Evolutionary conservation across 164 flowering plant species (phyloP).

Genomic region (Aristolochia californica): DNA sequence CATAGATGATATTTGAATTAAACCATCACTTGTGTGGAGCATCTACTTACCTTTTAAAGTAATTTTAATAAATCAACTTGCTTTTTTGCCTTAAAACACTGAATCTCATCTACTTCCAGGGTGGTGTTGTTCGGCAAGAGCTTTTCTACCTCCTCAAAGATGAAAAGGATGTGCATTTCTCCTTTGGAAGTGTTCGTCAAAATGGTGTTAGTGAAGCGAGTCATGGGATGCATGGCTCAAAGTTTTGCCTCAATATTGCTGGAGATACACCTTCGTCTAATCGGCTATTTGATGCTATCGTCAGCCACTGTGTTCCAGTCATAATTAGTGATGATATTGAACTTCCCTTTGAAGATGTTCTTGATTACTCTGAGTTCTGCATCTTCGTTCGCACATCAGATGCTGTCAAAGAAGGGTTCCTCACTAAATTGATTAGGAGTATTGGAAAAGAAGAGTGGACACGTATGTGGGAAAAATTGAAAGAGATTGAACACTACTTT

Average conservation of each 20-base stretch:
- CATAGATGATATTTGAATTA: no score
- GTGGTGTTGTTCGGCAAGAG: constrained; percentile 69
- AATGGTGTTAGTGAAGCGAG: constrained; percentile 47
- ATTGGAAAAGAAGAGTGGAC: constrained; percentile 65
- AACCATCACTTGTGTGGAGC: no score
- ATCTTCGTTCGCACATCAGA: constrained; percentile 62
- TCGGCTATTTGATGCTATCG: constrained; percentile 82
- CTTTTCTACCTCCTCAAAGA: constrained; percentile 59
- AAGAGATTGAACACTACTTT: constrained; percentile 41
- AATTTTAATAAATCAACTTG: no score
- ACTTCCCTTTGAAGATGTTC: constrained; percentile 82
- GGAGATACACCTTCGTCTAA: constrained; percentile 94
- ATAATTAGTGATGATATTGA: constrained; percentile 82
- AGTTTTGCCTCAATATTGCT: constrained; percentile 85
- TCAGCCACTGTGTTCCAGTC: constrained; percentile 86
- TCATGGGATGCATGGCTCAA: constrained; percentile 70
- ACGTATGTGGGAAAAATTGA: constrained; percentile 49
- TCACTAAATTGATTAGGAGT: constrained; percentile 43
- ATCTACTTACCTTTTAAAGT: no score
- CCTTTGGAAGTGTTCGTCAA: constrained; percentile 55
- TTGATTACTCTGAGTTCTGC: constrained; percentile 76
- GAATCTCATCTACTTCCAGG: constrained; percentile 25
- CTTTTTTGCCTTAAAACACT: no score
- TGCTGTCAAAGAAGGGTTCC: constrained; percentile 47
- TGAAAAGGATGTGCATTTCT: constrained; percentile 72